phyloP scores from a whole-genome alignment of 352 stramenopile species.

The Phytopythium chamaehyphon region DNA sequence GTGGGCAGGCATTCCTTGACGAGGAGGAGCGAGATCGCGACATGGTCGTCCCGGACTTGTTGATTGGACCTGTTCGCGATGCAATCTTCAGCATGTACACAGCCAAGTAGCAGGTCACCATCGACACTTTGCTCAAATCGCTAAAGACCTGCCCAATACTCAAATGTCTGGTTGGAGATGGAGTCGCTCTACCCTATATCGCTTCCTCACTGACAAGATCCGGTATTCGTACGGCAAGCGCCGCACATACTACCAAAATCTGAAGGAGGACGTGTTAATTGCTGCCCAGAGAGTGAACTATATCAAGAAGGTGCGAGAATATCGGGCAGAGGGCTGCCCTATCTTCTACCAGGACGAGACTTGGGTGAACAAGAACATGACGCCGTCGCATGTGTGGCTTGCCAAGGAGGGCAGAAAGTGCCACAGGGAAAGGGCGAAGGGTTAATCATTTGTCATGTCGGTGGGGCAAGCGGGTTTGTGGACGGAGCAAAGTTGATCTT shows the following conservation, averaged over 20 bases:
- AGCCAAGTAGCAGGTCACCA: conserved; percentile 8
- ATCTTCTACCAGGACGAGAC: conserved; percentile 19
- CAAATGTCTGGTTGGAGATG: conserved; percentile 4
- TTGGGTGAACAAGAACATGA: conserved; percentile 16
- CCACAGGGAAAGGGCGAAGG: conserved; percentile 14
- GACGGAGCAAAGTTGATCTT: conserved; percentile 16
- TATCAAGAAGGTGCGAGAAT: conserved; percentile 4
- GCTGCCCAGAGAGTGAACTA: conserved; percentile 9
- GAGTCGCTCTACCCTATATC: conserved; percentile 9
- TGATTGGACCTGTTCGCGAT: conserved; percentile 4
- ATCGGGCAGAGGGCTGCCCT: conserved; percentile 1
- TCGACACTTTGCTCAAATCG: conserved; percentile 3
- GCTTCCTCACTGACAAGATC: conserved; percentile 8
- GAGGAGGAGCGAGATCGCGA: conserved; percentile 4
- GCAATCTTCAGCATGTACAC: conserved; percentile 8
- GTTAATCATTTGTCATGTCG: conserved; percentile 18
- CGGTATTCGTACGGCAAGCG: conserved; percentile 6
- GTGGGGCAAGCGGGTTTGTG: conserved; percentile 14
- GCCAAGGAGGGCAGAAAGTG: conserved; percentile 14
- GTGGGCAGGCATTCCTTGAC: not conserved
- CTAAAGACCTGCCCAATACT: not conserved
- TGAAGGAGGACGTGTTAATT: conserved; percentile 7
- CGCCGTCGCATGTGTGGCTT: conserved; percentile 8
- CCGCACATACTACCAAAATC: conserved; percentile 7
- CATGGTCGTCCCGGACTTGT: conserved; percentile 8